Evolutionary conservation across 768 basidiomycete genomes (phyloP), one percentile per base, ranked within the genome.

Genomic region (Boletales sp.): DNA sequence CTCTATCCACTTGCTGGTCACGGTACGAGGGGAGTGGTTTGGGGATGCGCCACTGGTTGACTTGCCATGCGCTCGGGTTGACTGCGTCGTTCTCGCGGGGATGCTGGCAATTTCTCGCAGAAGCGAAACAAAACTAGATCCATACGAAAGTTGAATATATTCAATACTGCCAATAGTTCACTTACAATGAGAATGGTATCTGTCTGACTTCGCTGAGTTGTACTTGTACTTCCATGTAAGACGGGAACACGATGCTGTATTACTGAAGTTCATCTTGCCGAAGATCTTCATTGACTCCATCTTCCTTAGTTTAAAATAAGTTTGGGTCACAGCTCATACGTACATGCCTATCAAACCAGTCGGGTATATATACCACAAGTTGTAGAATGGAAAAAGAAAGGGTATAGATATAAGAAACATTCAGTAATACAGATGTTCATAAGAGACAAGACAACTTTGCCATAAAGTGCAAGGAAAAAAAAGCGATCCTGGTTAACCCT

Each of bases 121-220:
- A 11, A 83, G 65, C 15, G 78, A 78, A 45, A 72, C 70, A 50
- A 82, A 78, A 56, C 80, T 82, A 50, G 17, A 31, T 35, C 40
- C 28, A 41, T 41, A 48, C 30, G 41, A 42, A 14, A 39, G 38
- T 39, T 21, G 35, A 30, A 36, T 28, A 25, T 25, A 7, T 28
- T 28, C 25, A 6, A 28, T 28, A 28, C 25, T 28, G 7, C 25
- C 14, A 32, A 18, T 6, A 17, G 13, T 37, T 25, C 19, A 68
- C 76, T 55, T 53, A 75, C 76, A 76, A 77, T 13, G 75, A 70
- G 50, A 78, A 78, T 1, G 76, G 71, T 32, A 76, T 55, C 15
- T 54, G 53, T 17, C 54, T 56, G 38, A 18, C 50, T 47, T 49
- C n/a, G 31, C 21, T 48, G 11, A 10, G 7, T 17, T 36, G 31